A percentile compares a stretch with the other conserved stretches of the same genome.
These are phyloP conservation scores for Solanum pimpinellifolium DNA, from an alignment of 257 asterid species.

Conservation along the genomic window DNA sequence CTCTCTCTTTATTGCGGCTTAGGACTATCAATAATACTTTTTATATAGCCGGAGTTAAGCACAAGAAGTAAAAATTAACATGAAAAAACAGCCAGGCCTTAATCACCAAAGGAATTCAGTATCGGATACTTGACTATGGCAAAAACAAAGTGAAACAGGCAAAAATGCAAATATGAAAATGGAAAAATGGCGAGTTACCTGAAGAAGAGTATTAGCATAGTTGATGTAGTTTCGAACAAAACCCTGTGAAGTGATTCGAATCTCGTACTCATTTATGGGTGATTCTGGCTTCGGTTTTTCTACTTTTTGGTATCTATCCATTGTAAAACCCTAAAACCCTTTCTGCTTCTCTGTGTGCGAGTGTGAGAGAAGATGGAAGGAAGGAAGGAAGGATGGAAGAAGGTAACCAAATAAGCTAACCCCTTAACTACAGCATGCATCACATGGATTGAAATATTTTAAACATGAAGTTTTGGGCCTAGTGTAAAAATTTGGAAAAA, in stretches of 20 bases:
- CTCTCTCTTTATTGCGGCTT: not conserved
- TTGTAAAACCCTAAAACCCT: conserved; percentile 16
- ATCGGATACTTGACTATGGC: not conserved
- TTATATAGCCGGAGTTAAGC: not conserved
- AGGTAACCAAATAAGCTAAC: not conserved
- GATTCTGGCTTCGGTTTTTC: conserved; percentile 68
- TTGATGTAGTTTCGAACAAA: conserved; percentile 69
- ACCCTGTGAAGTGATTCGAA: conserved; percentile 85
- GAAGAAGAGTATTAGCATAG: conserved; percentile 77
- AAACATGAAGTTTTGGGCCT: not conserved
- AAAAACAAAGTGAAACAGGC: not conserved
- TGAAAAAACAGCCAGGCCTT: not conserved
- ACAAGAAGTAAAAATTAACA: not conserved
- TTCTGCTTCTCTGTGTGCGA: not conserved
- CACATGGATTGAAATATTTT: not conserved
- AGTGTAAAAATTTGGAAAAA: not conserved
- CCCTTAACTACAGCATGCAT: not conserved
- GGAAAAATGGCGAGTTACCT: conserved; percentile 25
- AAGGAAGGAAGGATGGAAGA: not conserved
- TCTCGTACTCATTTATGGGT: conserved; percentile 78
- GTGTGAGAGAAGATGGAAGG: not conserved
- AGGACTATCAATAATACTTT: not conserved
- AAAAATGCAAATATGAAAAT: not conserved
- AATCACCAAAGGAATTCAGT: not conserved
- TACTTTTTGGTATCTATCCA: conserved; percentile 86